Evolutionary conservation across 176 grass and related monocot species (phyloP), one percentile per base, ranked within the genome.

Genomic region (Musa itinerans): DNA sequence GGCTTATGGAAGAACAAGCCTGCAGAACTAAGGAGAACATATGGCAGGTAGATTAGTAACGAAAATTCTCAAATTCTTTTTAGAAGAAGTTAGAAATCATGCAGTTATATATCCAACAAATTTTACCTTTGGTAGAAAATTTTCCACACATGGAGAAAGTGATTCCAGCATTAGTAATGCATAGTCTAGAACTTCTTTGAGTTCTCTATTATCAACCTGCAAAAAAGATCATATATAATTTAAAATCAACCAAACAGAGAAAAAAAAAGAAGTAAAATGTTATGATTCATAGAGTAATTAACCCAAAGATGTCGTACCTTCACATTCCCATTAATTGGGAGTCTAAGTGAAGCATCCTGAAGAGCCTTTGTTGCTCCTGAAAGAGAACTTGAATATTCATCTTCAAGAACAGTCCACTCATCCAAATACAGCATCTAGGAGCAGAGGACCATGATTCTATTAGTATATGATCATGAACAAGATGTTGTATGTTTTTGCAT

Each of bases 101-200:
- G 11, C 67, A 49, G 34, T 27, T 9, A 43, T 17, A 50, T 19
- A 27, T 15, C 16, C 25, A 69, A 7, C 48, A 73, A 66, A 61
- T 71, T 85, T 93, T 67, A 98, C 95, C 86, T 81, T 91, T 14
- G 88, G 84, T 53, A 91, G 66, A 29, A 91, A 83, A 62, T 78
- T 87, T 48, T 43, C 23, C 1, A 93, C 67, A 77, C 22, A 78
- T 50, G 83, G 73, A 2, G 72, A 85, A 19, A 77, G 22, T 49
- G 86, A 88, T 70, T 91, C 88, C 16, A 98, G 43, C 20, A 85
- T 24, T 68, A 89, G 88, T 2, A 72, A 57, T 52, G 90, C 80
- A 59, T 70, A 83, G 19, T 68, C 80, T 23, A 98, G 78, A 80
- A 89, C 79, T 78, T 87, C 82, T 69, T 86, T 67, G 11, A 98